These are phyloP conservation scores for Karstenula rhodostoma DNA, from an alignment of 2,329 filamentous ascomycete species.

Conservation along the genomic window DNA sequence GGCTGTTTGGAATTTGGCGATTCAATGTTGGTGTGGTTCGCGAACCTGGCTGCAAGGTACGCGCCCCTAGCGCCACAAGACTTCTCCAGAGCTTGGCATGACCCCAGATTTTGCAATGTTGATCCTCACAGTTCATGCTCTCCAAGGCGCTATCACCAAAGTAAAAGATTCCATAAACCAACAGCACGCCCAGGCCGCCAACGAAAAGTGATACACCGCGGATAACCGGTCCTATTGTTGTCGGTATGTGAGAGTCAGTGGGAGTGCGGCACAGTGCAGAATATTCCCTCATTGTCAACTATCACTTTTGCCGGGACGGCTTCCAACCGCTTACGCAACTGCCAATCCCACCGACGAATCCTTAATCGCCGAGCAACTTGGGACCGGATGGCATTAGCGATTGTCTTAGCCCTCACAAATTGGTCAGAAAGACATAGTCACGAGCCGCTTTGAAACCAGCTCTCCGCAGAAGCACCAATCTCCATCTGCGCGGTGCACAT, in stretches of 20 bases:
- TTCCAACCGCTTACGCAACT: neutral
- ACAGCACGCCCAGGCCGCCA: too few species aligned
- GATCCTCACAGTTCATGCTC: too few species aligned
- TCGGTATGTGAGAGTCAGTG: neutral
- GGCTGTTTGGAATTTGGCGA: neutral
- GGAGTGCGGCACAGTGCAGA: conserved; percentile 1
- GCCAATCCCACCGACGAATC: neutral
- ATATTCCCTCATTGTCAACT: neutral
- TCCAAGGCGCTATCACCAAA: neutral
- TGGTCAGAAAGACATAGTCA: neutral
- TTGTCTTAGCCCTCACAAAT: neutral
- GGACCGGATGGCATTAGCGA: neutral
- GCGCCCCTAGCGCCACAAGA: neutral
- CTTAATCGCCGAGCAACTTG: conserved; percentile 2
- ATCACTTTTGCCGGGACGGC: neutral
- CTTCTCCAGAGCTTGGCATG: conserved; percentile 2
- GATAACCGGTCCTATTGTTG: too few species aligned
- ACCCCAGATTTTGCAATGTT: neutral
- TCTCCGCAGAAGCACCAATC: neutral
- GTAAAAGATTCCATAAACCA: neutral
- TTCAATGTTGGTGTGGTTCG: neutral
- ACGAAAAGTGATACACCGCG: too few species aligned
- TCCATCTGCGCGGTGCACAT: neutral
- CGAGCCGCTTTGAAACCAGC: neutral
- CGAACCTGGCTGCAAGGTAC: conserved; percentile 1